Evolutionary conservation across 148 eudicot genomes (phyloP).

Genomic region (Tetragonia tetragonoides): DNA sequence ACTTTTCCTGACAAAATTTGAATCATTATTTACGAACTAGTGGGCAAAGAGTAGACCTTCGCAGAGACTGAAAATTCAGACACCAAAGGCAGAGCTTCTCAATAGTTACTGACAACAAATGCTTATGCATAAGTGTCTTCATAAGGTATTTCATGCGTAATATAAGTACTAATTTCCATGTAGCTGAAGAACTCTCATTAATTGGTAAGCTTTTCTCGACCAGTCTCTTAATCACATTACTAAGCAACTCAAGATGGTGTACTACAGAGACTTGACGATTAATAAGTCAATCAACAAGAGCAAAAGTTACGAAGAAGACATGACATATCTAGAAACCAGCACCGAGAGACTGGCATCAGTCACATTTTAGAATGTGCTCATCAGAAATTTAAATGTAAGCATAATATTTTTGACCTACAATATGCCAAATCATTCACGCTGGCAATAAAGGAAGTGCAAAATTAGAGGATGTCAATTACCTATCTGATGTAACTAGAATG

Average conservation of each 20-base stretch:
- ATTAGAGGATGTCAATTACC: slow-evolving; percentile 42
- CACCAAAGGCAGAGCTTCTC: not conserved
- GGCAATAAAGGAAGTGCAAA: not conserved
- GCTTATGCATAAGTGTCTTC: not conserved
- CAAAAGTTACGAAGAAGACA: not conserved
- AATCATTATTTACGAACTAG: too few species aligned
- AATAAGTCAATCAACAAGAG: not conserved
- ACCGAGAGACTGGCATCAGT: not conserved
- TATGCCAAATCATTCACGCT: not conserved
- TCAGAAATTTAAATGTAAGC: not conserved
- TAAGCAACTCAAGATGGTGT: not conserved
- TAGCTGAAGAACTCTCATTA: not conserved
- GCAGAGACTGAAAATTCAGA: not conserved
- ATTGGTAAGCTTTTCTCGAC: not conserved
- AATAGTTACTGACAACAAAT: not conserved
- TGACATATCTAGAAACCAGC: not conserved
- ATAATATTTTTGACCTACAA: not conserved
- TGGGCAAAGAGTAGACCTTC: too few species aligned
- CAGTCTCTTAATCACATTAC: not conserved
- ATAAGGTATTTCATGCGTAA: not conserved
- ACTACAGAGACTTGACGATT: not conserved
- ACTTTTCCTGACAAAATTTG: not conserved
- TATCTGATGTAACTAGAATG: slow-evolving; percentile 81
- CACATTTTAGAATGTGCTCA: not conserved
- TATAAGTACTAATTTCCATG: not conserved